Percentiles rank a stretch among this genome's conserved stretches.
Conservation (phyloP, 805 yeast genomes). For the Metschnikowia vanudenii region DNA sequence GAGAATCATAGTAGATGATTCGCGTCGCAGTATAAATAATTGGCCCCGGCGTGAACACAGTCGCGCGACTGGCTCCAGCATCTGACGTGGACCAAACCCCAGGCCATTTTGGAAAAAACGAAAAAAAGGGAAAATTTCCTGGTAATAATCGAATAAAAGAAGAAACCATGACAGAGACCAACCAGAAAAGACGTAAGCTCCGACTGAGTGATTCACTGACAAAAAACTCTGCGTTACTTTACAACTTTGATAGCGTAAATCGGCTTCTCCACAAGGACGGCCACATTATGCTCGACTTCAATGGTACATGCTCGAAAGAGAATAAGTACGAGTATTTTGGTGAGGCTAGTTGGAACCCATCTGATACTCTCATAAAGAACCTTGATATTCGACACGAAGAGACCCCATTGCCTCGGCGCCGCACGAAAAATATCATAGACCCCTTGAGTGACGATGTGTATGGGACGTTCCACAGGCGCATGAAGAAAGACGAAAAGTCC, state of each 20-base stretch:
- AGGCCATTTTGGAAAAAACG: background rate
- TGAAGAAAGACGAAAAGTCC: conserved; percentile 63
- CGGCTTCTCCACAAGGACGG: conserved; percentile 23
- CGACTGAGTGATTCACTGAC: conserved; percentile 28
- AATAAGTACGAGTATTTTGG: conserved; percentile 17
- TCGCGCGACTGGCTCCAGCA: too few species aligned
- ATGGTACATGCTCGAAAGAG: conserved; percentile 5
- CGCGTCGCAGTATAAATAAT: too few species aligned
- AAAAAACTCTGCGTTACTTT: conserved; percentile 20
- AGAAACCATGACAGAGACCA: conserved; percentile 7
- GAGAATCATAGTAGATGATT: too few species aligned
- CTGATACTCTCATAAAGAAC: background rate
- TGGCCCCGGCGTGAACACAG: too few species aligned
- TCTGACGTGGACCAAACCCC: too few species aligned
- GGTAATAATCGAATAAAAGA: background rate
- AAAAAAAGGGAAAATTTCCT: background rate
- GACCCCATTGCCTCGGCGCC: conserved; percentile 21
- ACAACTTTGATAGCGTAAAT: conserved; percentile 36
- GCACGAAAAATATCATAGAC: conserved; percentile 23
- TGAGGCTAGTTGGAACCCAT: conserved; percentile 9
- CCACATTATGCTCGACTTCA: conserved; percentile 20
- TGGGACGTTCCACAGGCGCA: conserved; percentile 50
- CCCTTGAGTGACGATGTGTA: conserved; percentile 49
- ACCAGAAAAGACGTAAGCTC: conserved; percentile 23
- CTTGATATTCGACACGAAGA: background rate